Evolutionary conservation across 169 alveolate genomes (phyloP).

Genomic region (Plasmodium malariae): DNA sequence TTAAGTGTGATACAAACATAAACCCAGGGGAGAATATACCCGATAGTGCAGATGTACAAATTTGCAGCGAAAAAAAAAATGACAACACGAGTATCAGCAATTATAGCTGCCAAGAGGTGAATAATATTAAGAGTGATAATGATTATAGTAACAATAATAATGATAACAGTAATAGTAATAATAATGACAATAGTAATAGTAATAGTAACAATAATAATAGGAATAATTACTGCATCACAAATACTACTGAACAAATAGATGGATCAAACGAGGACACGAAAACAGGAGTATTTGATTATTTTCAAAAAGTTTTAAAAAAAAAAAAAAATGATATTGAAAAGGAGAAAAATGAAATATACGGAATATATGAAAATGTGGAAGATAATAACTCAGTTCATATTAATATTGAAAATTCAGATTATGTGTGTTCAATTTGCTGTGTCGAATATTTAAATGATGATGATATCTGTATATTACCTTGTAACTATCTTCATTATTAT

Average conservation of each 20-base stretch:
- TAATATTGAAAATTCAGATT: slow-evolving; percentile 56
- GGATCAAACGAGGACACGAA: slow-evolving; percentile 14
- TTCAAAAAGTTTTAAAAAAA: slow-evolving; percentile 51
- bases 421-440: slow-evolving; percentile 54
- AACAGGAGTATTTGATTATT: slow-evolving; percentile 24
- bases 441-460: slow-evolving; percentile 75
- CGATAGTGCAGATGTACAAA: not conserved
- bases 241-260: not conserved
- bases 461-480: slow-evolving; percentile 82
- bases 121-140: not conserved
- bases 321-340: slow-evolving; percentile 33
- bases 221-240: not conserved
- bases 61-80: not conserved
- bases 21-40: not conserved
- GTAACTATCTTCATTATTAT: slow-evolving; percentile 84
- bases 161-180: not conserved
- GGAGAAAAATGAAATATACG: not conserved
- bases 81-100: not conserved
- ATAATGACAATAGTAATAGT: not conserved
- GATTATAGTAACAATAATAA: not conserved
- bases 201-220: not conserved
- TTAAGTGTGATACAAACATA: not conserved
- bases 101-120: not conserved
- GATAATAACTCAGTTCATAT: slow-evolving; percentile 41
- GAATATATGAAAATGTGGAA: slow-evolving; percentile 3